Percentiles rank a stretch among this genome's conserved stretches.
phyloP scores from a whole-genome alignment of 352 stramenopile genomes.

The Pythium folliculosum region DNA sequence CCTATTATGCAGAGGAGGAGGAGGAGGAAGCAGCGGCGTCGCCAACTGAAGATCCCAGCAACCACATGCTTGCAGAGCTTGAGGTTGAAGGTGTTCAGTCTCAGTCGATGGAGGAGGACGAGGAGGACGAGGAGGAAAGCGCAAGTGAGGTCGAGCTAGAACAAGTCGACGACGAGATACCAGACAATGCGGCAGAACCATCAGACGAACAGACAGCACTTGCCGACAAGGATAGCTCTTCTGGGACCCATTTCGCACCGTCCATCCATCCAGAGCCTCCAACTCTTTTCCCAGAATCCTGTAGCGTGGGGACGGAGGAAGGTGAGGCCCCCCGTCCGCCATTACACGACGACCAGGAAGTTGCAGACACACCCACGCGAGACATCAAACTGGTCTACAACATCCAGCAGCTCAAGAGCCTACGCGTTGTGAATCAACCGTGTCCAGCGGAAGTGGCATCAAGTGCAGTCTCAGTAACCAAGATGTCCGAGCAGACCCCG shows the following conservation, averaged over 20 bases:
- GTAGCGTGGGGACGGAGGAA: too few relatives aligned
- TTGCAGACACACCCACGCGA: background rate
- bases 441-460: slow-evolving; percentile 6
- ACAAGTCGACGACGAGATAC: background rate
- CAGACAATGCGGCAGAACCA: background rate
- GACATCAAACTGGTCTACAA: slow-evolving; percentile 11
- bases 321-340: background rate
- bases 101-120: background rate
- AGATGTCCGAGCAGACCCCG: background rate
- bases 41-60: background rate
- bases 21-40: background rate
- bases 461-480: slow-evolving; percentile 1
- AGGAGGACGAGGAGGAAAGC: background rate
- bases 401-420: slow-evolving; percentile 15
- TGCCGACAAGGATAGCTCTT: too few relatives aligned
- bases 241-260: too few relatives aligned
- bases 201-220: too few relatives aligned
- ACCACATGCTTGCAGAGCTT: background rate
- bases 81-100: background rate
- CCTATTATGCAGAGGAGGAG: slow-evolving; percentile 46
- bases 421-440: background rate
- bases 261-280: background rate
- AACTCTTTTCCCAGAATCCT: too few relatives aligned
- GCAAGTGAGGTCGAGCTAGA: background rate
- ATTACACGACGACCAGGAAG: background rate